These are phyloP conservation scores for Cryphonectria japonica DNA, from an alignment of 2,329 filamentous ascomycete species.

Conservation along the genomic window DNA sequence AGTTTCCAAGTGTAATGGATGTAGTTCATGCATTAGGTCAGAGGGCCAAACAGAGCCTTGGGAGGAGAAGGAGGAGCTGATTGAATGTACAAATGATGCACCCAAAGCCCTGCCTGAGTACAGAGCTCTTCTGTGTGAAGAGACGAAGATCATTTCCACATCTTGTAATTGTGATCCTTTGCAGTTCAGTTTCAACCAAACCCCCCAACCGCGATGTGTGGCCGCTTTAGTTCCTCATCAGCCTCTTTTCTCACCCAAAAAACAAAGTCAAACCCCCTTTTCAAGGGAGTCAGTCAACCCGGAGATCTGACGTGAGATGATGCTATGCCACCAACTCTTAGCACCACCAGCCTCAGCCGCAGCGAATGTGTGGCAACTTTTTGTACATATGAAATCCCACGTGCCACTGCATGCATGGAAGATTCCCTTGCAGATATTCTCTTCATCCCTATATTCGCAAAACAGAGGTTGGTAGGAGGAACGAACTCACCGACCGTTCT, in stretches of 20 bases:
- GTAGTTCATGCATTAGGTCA: constrained; percentile 1
- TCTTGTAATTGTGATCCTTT: background rate
- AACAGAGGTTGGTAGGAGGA: background rate
- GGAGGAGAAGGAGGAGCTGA: background rate
- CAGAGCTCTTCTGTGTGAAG: background rate
- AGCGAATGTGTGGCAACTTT: background rate
- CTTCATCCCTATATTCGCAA: too few relatives aligned
- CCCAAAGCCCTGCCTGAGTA: background rate
- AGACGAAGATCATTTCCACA: background rate
- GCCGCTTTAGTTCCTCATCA: background rate
- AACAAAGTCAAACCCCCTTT: background rate
- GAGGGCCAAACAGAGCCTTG: background rate
- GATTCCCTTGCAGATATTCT: too few relatives aligned
- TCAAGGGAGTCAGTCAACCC: too few relatives aligned
- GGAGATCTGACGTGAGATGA: constrained; percentile 7
- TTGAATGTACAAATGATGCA: constrained; percentile 16
- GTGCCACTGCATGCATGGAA: background rate
- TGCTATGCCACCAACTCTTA: background rate
- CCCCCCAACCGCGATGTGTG: too few relatives aligned
- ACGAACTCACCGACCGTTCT: background rate
- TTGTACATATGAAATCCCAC: background rate
- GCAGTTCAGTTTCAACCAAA: background rate
- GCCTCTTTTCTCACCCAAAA: background rate
- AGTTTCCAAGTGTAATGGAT: background rate
- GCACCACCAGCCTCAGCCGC: background rate